These are phyloP conservation scores for Neonectria magnoliae DNA, from an alignment of 2,329 filamentous ascomycete genomes.

Conservation along the genomic window DNA sequence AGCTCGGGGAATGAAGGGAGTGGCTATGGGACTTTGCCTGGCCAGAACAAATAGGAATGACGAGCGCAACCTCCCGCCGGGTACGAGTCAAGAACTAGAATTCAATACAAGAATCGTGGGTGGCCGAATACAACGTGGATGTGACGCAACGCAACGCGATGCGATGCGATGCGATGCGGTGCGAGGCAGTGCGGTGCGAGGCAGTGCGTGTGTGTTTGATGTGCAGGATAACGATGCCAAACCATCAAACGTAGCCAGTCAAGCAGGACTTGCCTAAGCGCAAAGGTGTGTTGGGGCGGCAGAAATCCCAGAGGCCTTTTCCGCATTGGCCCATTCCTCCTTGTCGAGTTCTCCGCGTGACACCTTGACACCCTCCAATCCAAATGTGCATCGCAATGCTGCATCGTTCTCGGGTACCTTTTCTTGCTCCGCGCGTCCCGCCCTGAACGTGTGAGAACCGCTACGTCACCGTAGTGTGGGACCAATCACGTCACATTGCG, in stretches of 20 bases:
- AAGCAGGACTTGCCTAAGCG: slow-evolving; percentile 1
- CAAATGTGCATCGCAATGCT: slow-evolving; percentile 17
- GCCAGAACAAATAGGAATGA: slow-evolving; percentile 11
- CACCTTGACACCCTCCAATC: slow-evolving; percentile 23
- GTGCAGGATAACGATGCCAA: slow-evolving; percentile 6
- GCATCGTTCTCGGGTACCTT: slow-evolving; percentile 16
- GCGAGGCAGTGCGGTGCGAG: slow-evolving; percentile 1
- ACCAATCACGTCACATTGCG: slow-evolving; percentile 18
- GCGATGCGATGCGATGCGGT: neutral
- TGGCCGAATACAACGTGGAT: slow-evolving; percentile 11
- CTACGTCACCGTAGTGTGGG: slow-evolving; percentile 38
- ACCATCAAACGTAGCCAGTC: slow-evolving; percentile 8
- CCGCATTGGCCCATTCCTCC: slow-evolving; percentile 12
- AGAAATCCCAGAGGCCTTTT: slow-evolving; percentile 10
- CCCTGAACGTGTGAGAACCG: slow-evolving; percentile 25
- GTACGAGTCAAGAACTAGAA: slow-evolving; percentile 14
- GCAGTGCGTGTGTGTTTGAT: slow-evolving; percentile 15
- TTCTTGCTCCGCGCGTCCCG: slow-evolving; percentile 23
- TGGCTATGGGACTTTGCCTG: slow-evolving; percentile 1
- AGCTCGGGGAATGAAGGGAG: slow-evolving; percentile 6
- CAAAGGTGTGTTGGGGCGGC: slow-evolving; percentile 14
- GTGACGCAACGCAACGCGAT: slow-evolving; percentile 17
- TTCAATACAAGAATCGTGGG: slow-evolving; percentile 1
- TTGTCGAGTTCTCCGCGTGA: slow-evolving; percentile 26
- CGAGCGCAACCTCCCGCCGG: slow-evolving; percentile 1